A percentile compares a stretch with the other conserved stretches of the same genome.
Evolutionary conservation across 2,329 filamentous ascomycete genomes (phyloP).

Genomic region (Penicillium nordicum): DNA sequence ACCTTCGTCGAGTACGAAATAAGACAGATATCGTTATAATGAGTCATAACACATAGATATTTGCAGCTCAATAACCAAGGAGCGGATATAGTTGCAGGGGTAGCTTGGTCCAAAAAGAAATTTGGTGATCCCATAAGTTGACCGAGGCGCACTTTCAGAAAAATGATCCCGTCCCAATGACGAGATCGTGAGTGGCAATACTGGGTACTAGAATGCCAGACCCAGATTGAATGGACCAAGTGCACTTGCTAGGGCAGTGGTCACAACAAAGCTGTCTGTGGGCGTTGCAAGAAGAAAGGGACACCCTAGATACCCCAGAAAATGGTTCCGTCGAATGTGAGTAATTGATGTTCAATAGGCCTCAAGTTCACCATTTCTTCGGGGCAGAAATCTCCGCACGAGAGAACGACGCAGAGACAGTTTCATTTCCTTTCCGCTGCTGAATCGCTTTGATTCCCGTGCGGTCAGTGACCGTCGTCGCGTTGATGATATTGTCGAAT

Average conservation of each 20-base stretch:
- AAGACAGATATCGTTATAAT: neutral
- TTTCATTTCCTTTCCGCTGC: conserved; percentile 51
- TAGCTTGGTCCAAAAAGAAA: neutral
- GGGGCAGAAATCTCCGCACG: conserved; percentile 49
- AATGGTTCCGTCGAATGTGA: neutral
- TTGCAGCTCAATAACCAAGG: neutral
- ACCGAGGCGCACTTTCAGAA: neutral
- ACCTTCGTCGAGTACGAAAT: neutral
- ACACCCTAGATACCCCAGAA: neutral
- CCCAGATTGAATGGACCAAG: neutral
- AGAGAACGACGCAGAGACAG: conserved; percentile 49
- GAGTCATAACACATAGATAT: neutral
- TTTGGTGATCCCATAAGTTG: neutral
- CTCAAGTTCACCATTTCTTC: conserved; percentile 40
- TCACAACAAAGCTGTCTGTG: neutral
- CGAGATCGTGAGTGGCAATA: neutral
- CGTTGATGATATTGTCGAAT: conserved; percentile 90
- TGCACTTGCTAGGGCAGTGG: neutral
- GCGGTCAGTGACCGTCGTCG: conserved; percentile 82
- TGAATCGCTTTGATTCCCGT: conserved; percentile 68
- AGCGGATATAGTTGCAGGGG: neutral
- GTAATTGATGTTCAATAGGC: neutral
- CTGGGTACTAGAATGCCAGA: neutral
- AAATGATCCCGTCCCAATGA: neutral
- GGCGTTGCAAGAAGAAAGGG: neutral